These are phyloP conservation scores for Fusarium gaditjirri DNA, from an alignment of 2,329 filamentous ascomycete genomes.

Conservation along the genomic window DNA sequence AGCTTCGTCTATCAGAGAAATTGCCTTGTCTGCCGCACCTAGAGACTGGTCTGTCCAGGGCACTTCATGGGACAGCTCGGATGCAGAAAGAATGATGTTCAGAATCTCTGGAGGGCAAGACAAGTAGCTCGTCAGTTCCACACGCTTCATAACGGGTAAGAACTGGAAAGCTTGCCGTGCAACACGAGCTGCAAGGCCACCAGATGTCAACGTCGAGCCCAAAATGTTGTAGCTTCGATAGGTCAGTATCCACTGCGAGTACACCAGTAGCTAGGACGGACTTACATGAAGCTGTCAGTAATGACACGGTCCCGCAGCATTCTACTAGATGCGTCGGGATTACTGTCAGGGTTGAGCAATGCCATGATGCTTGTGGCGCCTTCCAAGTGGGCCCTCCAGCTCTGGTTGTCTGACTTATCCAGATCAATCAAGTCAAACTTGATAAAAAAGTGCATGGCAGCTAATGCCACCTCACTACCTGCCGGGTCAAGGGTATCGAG, in stretches of 20 bases:
- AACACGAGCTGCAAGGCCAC: constrained; percentile 52
- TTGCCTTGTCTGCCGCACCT: constrained; percentile 50
- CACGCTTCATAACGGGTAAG: constrained; percentile 54
- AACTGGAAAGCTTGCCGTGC: constrained; percentile 54
- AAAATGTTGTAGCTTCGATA: constrained; percentile 54
- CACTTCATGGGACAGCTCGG: constrained; percentile 55
- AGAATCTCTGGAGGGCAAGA: constrained; percentile 57
- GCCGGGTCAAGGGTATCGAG: constrained; percentile 53
- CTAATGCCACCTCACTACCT: constrained; percentile 59
- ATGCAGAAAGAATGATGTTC: constrained; percentile 57
- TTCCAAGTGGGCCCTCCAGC: constrained; percentile 59
- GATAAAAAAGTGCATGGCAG: constrained; percentile 62
- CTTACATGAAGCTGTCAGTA: constrained; percentile 60
- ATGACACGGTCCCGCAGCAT: constrained; percentile 58
- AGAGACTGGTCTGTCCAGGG: constrained; percentile 47
- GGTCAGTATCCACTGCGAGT: constrained; percentile 18
- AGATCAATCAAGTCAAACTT: constrained; percentile 63
- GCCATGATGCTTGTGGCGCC: constrained; percentile 57
- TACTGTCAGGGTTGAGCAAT: constrained; percentile 47
- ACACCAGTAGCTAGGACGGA: constrained; percentile 11
- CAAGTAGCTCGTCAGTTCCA: constrained; percentile 56
- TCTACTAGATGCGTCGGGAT: constrained; percentile 46
- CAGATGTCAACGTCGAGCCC: constrained; percentile 52
- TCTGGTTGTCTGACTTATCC: constrained; percentile 53
- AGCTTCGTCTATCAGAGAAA: constrained; percentile 55